phyloP scores from a whole-genome alignment of 2,329 filamentous ascomycete genomes.

The Venturia nashicola region DNA sequence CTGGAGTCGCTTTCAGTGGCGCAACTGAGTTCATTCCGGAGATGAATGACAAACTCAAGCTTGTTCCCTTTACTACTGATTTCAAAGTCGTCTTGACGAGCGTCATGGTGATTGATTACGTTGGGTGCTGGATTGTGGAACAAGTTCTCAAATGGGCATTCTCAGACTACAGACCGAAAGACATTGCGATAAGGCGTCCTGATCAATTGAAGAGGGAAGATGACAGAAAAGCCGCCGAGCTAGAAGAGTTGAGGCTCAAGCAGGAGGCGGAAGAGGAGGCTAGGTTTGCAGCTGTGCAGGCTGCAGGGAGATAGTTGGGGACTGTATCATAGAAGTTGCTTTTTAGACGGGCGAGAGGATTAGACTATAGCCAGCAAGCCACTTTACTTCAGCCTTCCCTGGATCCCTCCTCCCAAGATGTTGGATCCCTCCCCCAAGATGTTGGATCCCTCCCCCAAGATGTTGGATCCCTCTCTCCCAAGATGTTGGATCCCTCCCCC shows the following conservation, averaged over 20 bases:
- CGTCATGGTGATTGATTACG: constrained; percentile 81
- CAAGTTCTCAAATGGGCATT: constrained; percentile 73
- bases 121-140: constrained; percentile 77
- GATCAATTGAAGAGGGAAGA: constrained; percentile 76
- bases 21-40: constrained; percentile 93
- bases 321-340: neutral
- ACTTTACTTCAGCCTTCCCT: neutral
- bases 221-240: constrained; percentile 51
- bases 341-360: constrained; percentile 1
- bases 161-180: constrained; percentile 84
- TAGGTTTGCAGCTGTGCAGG: neutral
- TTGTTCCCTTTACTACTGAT: constrained; percentile 78
- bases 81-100: constrained; percentile 80
- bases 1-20: constrained; percentile 82
- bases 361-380: neutral
- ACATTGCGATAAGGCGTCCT: constrained; percentile 75
- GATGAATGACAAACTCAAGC: constrained; percentile 82
- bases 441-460: no score
- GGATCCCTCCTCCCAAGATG: no score
- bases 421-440: no score
- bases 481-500: no score
- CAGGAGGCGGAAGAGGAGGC: constrained; percentile 14
- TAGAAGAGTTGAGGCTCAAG: constrained; percentile 29
- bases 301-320: neutral
- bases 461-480: no score